phyloP scores from a whole-genome alignment of 2,329 filamentous ascomycete species.

The Colletotrichum horii region DNA sequence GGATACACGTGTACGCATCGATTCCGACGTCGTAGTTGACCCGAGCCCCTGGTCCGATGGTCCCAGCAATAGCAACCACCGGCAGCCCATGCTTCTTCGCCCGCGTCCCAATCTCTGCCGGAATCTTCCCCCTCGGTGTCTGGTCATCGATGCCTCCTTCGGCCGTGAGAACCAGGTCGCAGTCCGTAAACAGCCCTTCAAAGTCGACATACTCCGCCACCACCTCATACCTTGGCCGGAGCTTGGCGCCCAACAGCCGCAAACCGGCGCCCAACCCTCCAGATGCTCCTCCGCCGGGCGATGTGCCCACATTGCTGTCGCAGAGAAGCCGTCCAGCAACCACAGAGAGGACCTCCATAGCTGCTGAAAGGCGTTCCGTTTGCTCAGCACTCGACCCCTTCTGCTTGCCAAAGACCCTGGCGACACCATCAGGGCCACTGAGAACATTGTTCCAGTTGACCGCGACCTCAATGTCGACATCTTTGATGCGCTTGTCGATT shows the following conservation, averaged over 20 bases:
- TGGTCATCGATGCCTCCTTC: constrained; percentile 59
- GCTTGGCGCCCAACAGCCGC: constrained; percentile 48
- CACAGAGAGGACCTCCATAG: constrained; percentile 46
- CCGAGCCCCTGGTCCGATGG: constrained; percentile 36
- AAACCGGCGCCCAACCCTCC: constrained; percentile 58
- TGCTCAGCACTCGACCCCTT: constrained; percentile 52
- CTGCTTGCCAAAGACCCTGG: constrained; percentile 55
- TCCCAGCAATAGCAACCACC: constrained; percentile 45
- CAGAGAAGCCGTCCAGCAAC: constrained; percentile 38
- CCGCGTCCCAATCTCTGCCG: constrained; percentile 54
- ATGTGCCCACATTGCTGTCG: constrained; percentile 36
- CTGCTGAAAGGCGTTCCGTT: constrained; percentile 44
- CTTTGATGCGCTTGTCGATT: constrained; percentile 40
- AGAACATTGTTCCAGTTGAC: constrained; percentile 58
- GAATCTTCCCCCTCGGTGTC: constrained; percentile 57
- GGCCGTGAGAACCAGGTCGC: constrained; percentile 56
- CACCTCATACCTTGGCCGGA: constrained; percentile 53
- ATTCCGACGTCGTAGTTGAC: constrained; percentile 39
- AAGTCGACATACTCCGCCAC: constrained; percentile 56
- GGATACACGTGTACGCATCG: constrained; percentile 37
- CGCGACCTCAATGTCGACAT: constrained; percentile 50
- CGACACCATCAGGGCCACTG: constrained; percentile 52
- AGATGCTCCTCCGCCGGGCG: constrained; percentile 55
- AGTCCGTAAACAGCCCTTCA: constrained; percentile 48
- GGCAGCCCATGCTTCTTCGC: constrained; percentile 50